Conservation (phyloP, 331 rosid species). For the Erythrophleum ivorense region DNA sequence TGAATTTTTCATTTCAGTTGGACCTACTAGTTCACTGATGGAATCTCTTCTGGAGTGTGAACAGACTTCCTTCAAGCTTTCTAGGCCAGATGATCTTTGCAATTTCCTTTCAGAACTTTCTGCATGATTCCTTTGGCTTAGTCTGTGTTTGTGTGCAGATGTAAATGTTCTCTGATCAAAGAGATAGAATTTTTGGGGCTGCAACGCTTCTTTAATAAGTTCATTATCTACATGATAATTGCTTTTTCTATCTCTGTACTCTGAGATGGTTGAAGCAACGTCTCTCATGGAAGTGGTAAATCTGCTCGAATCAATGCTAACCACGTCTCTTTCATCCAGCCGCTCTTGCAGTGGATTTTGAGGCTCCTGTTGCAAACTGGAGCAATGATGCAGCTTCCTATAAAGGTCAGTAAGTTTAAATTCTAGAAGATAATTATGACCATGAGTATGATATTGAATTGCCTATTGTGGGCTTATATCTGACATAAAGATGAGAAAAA, state of each 20-base stretch:
- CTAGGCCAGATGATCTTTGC: conserved; percentile 36
- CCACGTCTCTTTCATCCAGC: conserved; percentile 35
- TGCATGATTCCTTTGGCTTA: conserved; percentile 44
- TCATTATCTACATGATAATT: conserved; percentile 50
- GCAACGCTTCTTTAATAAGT: conserved; percentile 40
- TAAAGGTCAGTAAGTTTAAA: conserved; percentile 35
- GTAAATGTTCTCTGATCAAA: conserved; percentile 46
- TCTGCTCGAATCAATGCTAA: conserved; percentile 45
- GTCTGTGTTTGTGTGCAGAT: conserved; percentile 44
- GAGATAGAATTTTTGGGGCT: conserved; percentile 49
- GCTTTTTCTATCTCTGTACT: conserved; percentile 43
- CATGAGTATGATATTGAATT: neutral
- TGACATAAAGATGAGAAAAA: conserved; percentile 23
- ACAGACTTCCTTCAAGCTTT: conserved; percentile 48
- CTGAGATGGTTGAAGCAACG: conserved; percentile 42
- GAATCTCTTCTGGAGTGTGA: conserved; percentile 51
- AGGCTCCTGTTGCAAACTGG: conserved; percentile 42
- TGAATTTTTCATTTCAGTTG: conserved; percentile 50
- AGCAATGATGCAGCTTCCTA: conserved; percentile 57
- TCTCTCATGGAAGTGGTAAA: conserved; percentile 45
- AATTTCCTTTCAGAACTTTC: conserved; percentile 43
- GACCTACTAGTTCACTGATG: conserved; percentile 46
- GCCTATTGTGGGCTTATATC: neutral
- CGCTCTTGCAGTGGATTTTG: conserved; percentile 41
- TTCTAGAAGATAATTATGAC: conserved; percentile 27